Conservation (phyloP, 805 yeast genomes). For the Ogataea philodendri region DNA sequence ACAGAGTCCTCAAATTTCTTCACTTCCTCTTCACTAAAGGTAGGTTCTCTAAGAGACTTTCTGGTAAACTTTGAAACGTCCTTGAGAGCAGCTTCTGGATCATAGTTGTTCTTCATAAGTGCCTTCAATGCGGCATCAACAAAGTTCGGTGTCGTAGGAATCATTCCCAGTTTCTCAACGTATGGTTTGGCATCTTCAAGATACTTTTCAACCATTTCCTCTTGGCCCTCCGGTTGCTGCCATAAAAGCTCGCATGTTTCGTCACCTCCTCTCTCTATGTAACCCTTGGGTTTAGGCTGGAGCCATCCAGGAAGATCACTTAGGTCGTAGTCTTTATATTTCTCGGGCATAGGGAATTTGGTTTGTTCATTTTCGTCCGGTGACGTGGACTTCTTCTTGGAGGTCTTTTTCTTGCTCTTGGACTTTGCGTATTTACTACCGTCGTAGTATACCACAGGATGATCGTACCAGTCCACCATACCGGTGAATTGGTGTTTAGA, state of each 20-base stretch:
- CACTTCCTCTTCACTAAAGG: constrained; percentile 62
- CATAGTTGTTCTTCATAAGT: constrained; percentile 51
- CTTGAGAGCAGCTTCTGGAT: constrained; percentile 47
- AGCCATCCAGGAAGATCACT: constrained; percentile 69
- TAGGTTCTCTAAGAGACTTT: constrained; percentile 69
- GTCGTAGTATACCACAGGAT: constrained; percentile 65
- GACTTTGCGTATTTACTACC: constrained; percentile 21
- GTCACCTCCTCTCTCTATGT: constrained; percentile 79
- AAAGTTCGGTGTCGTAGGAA: constrained; percentile 74
- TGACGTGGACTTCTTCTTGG: constrained; percentile 26
- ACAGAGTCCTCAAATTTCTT: constrained; percentile 73
- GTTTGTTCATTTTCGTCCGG: constrained; percentile 23
- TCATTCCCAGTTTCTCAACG: constrained; percentile 54
- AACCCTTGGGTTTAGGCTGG: constrained; percentile 76
- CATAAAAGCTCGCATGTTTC: constrained; percentile 65
- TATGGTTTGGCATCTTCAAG: constrained; percentile 51
- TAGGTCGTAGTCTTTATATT: constrained; percentile 40
- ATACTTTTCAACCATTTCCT: constrained; percentile 43
- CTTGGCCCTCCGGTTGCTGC: constrained; percentile 42
- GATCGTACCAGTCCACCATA: constrained; percentile 62
- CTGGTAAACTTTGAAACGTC: constrained; percentile 50
- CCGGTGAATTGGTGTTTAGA: constrained; percentile 68
- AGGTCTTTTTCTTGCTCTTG: constrained; percentile 22
- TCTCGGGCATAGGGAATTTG: constrained; percentile 41
- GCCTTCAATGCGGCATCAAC: constrained; percentile 67